Evolutionary conservation across 1,284 basidiomycete genomes (phyloP), one percentile per base, ranked within the genome.

Genomic region (Macrocystidia cucumis): DNA sequence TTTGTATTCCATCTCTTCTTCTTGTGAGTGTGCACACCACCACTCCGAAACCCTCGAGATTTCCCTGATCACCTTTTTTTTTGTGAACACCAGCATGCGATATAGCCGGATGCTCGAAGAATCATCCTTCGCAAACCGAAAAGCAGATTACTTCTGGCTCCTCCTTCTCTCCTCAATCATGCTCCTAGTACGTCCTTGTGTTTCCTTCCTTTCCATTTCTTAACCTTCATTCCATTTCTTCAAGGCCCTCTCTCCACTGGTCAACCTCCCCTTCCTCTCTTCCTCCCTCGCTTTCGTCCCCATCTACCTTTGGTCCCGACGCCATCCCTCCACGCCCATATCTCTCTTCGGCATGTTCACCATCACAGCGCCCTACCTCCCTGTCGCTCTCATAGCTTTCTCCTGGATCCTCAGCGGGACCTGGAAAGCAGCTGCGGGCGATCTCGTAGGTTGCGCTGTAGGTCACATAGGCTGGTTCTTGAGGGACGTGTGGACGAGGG

Each of bases 1-100:
- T 91, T 97, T 44, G 71, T 95, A 39, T 96, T 98, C 61, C 93
- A 98, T 56, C 69, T 98, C 39, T 96, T 97, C 72, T 98, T 98
- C 71, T 93, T 97, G 91, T 93, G 50, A 56, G 90, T 66, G n/a
- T n/a, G n/a, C n/a, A n/a, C n/a, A n/a, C n/a, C n/a, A n/a, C n/a
- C n/a, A n/a, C n/a, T n/a, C n/a, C n/a, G n/a, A n/a, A n/a, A n/a
- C n/a, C n/a, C n/a, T n/a, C 1, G 3, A 20, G 27, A 3, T 26
- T 7, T 18, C 9, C 6, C 13, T 35, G 9, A 3, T 26, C 26
- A 12, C 18, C 8, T 21, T 32, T 17, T 27, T 4, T 12, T 16
- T 11, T 16, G 24, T 17, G 24, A 9, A 44, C 2, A 34, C 18
- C 42, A 91, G 91, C 54, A 93, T 98, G 90, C 72, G 95, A 35